These are phyloP conservation scores for Aspergillus sclerotioniger DNA, from an alignment of 495 filamentous ascomycete genomes.

Conservation along the genomic window DNA sequence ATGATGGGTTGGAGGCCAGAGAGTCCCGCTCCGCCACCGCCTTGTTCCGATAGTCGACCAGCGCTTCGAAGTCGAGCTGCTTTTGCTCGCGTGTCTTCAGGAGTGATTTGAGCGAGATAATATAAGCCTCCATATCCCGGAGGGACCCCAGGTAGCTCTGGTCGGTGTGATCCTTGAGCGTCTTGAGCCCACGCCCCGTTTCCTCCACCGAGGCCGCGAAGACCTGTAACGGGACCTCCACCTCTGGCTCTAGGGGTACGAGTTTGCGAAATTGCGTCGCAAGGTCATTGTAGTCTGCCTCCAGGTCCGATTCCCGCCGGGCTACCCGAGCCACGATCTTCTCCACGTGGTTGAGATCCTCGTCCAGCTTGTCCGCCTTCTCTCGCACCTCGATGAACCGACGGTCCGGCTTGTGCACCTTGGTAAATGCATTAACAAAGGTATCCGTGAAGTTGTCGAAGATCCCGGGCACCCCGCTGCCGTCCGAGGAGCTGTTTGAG, in stretches of 20 bases:
- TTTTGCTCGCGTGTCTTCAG: constrained; percentile 95
- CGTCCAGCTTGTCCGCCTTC: constrained; percentile 90
- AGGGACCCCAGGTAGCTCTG: constrained; percentile 91
- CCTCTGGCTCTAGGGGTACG: constrained; percentile 81
- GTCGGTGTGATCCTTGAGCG: constrained; percentile 86
- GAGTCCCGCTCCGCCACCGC: constrained; percentile 83
- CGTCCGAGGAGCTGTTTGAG: constrained; percentile 50
- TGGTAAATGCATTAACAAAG: constrained; percentile 96
- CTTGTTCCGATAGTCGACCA: constrained; percentile 93
- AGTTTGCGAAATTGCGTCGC: constrained; percentile 93
- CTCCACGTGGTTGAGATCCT: constrained; percentile 88
- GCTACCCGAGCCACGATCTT: constrained; percentile 89
- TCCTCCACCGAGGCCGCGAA: constrained; percentile 87
- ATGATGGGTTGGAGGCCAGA: constrained; percentile 62
- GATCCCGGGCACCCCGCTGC: constrained; percentile 59
- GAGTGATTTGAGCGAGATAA: constrained; percentile 74
- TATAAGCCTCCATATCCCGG: constrained; percentile 92
- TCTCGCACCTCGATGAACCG: constrained; percentile 93
- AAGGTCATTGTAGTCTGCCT: constrained; percentile 84
- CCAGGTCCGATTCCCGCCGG: constrained; percentile 82
- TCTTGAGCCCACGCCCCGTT: constrained; percentile 69
- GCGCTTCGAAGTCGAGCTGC: constrained; percentile 93
- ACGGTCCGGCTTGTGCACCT: constrained; percentile 91
- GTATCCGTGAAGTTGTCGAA: constrained; percentile 93
- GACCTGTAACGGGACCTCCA: constrained; percentile 72